Evolutionary conservation across 2,329 filamentous ascomycete genomes (phyloP).

Genomic region (Exserohilum turcica): DNA sequence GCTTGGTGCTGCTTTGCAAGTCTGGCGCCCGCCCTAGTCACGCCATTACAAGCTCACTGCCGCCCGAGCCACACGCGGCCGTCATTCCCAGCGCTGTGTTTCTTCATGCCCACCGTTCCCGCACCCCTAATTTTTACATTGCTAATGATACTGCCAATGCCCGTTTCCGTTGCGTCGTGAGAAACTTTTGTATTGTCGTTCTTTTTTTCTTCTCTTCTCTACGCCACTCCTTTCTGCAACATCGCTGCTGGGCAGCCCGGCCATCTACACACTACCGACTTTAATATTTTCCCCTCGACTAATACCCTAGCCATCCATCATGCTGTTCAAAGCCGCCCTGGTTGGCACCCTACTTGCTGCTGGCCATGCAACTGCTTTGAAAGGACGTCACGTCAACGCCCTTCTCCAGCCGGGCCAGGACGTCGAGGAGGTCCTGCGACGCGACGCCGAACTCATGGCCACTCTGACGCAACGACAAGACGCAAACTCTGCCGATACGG

Average conservation of each 20-base stretch:
- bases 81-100: conserved; percentile 23
- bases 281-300: conserved; percentile 43
- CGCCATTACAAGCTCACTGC: conserved; percentile 33
- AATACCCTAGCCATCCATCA: conserved; percentile 33
- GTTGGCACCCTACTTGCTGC: conserved; percentile 42
- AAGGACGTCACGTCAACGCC: conserved; percentile 28
- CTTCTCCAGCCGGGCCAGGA: conserved; percentile 38
- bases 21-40: conserved; percentile 34
- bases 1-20: conserved; percentile 39
- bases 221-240: conserved; percentile 34
- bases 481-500: conserved; percentile 31
- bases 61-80: conserved; percentile 23
- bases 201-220: conserved; percentile 35
- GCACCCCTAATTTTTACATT: conserved; percentile 36
- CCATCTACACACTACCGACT: conserved; percentile 31
- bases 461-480: conserved; percentile 45
- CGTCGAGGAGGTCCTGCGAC: conserved; percentile 41
- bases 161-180: conserved; percentile 33
- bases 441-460: conserved; percentile 43
- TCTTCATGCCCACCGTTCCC: conserved; percentile 18
- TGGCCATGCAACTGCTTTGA: conserved; percentile 39
- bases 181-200: conserved; percentile 33
- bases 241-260: conserved; percentile 47
- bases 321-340: conserved; percentile 40
- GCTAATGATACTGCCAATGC: conserved; percentile 39